Evolutionary conservation across 2,329 filamentous ascomycete genomes (phyloP), one percentile per base, ranked within the genome.

Genomic region (Stachybotrys echinatus): DNA sequence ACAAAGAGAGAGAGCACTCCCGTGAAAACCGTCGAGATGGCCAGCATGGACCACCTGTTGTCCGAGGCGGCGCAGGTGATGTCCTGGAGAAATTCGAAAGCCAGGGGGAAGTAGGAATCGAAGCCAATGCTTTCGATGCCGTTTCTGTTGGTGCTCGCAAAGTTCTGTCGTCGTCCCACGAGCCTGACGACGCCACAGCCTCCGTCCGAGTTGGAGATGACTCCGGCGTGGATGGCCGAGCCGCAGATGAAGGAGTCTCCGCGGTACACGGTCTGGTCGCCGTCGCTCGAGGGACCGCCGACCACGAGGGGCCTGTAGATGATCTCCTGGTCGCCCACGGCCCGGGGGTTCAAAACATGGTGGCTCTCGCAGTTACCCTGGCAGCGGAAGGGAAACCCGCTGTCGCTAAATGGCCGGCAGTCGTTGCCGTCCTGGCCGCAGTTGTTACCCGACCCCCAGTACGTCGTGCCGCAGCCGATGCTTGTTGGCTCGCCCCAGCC

Each of bases 211-310:
- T 91, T 82, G 34, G 80, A 81, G 52, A 95, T 81, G 58, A 92
- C 76, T 19, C 90, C 91, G 1, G 89, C 84, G 63, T 96, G 91
- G 46, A 95, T 88, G 31, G 90, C 91, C 12, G 91, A 79, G 51
- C 84, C 85, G 63, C 91, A 96, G 49, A 96, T 85, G 69, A 89
- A 95, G 14, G 89, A 95, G 67, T 96, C 91, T 10, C 88, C 90
- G 18, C 94, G 87, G 65, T 97, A 97, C 20, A 88, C 74, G 0
- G 85, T 78, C 27, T 66, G 54, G 3, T 65, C 60, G 18, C 69
- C 63, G 23, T 62, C 65, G 45, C 69, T 67, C 5, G 73, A 66
- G 0, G 81, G 81, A 0, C 86, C 86, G n/a, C 87, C 87, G 22
- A 90, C 74, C 2, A 90, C 78, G n/a, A 89, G 64, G 1, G 83